Evolutionary conservation across 805 yeast genomes (phyloP).

Genomic region (Candida schatavii): DNA sequence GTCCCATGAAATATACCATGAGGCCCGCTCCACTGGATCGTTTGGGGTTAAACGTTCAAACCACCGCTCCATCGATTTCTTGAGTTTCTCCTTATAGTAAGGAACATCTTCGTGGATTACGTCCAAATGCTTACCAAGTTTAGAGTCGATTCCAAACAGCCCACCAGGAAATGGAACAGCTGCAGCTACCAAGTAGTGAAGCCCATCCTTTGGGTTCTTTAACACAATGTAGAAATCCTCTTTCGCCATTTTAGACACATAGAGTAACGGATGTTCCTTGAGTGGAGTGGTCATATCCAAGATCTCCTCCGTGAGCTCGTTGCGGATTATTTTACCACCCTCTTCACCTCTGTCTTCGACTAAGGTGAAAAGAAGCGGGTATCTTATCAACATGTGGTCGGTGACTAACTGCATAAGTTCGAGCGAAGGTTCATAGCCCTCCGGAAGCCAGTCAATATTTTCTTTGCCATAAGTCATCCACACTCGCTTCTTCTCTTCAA

Average conservation of each 20-base stretch:
- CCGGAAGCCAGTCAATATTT: slow-evolving; percentile 66
- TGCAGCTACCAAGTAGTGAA: slow-evolving; percentile 66
- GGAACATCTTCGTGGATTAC: slow-evolving; percentile 68
- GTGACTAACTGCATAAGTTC: slow-evolving; percentile 65
- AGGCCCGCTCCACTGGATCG: slow-evolving; percentile 70
- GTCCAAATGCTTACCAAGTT: slow-evolving; percentile 61
- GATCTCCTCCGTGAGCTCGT: slow-evolving; percentile 60
- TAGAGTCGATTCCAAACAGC: slow-evolving; percentile 58
- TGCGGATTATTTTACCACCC: slow-evolving; percentile 53
- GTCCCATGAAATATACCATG: slow-evolving; percentile 77
- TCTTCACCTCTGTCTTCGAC: slow-evolving; percentile 27
- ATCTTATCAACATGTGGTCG: slow-evolving; percentile 57
- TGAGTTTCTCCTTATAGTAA: slow-evolving; percentile 61
- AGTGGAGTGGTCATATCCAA: slow-evolving; percentile 60
- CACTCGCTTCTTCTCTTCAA: slow-evolving; percentile 59
- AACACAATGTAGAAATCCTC: slow-evolving; percentile 70
- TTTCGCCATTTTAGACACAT: slow-evolving; percentile 67
- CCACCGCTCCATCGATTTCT: slow-evolving; percentile 73
- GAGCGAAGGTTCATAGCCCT: slow-evolving; percentile 54
- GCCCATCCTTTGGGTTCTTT: slow-evolving; percentile 51
- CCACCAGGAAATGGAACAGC: slow-evolving; percentile 83
- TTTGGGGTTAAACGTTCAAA: slow-evolving; percentile 57
- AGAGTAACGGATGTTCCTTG: slow-evolving; percentile 60
- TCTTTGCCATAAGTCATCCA: slow-evolving; percentile 56
- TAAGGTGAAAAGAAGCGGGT: slow-evolving; percentile 59